Evolutionary conservation across 345 rosid genomes (phyloP).

Genomic region (Salix caprea): DNA sequence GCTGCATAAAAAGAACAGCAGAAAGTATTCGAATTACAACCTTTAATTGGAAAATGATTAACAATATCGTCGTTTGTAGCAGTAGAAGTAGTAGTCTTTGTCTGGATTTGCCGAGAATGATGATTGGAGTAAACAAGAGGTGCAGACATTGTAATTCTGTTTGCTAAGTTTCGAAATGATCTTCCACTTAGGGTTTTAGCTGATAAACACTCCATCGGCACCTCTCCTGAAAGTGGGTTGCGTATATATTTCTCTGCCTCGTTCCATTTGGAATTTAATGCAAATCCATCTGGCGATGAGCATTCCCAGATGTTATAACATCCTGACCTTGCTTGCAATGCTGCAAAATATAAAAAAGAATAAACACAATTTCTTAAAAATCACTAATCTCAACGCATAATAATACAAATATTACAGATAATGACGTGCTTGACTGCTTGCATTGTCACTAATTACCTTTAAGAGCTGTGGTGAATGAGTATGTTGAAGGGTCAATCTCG

Average conservation of each 20-base stretch:
- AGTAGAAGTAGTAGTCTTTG: conserved; percentile 26
- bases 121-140: conserved; percentile 60
- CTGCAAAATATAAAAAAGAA: conserved; percentile 30
- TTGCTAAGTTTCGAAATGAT: conserved; percentile 52
- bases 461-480: conserved; percentile 82
- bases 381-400: not conserved
- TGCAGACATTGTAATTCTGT: conserved; percentile 63
- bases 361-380: not conserved
- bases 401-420: not conserved
- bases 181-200: conserved; percentile 71
- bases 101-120: conserved; percentile 27
- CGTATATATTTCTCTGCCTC: conserved; percentile 96
- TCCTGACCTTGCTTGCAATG: conserved; percentile 70
- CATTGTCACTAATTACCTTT: conserved; percentile 41
- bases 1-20: not conserved
- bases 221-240: conserved; percentile 95
- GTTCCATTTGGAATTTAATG: conserved; percentile 87
- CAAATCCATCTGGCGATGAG: conserved; percentile 69
- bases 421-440: not conserved
- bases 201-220: conserved; percentile 96
- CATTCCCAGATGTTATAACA: conserved; percentile 50
- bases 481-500: conserved; percentile 87
- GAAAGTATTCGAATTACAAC: conserved; percentile 9
- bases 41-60: conserved; percentile 32
- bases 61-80: conserved; percentile 25